phyloP scores from a whole-genome alignment of 2,329 filamentous ascomycete genomes.

The Clonostachys byssicola region DNA sequence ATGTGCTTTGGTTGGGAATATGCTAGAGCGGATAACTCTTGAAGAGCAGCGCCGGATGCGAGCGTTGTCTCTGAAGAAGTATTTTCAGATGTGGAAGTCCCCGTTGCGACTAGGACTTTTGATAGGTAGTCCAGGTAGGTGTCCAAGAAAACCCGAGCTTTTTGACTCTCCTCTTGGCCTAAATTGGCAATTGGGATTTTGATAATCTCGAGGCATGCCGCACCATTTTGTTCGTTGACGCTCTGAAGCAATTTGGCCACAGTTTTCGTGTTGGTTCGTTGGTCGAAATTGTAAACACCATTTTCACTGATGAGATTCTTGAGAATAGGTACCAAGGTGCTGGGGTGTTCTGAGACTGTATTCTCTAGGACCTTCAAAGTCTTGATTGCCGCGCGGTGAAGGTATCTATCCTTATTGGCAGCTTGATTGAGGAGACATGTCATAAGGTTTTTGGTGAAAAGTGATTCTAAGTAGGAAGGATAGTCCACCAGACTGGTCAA shows the following conservation, averaged over 20 bases:
- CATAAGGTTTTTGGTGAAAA: slow-evolving; percentile 84
- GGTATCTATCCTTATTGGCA: slow-evolving; percentile 69
- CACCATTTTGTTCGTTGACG: slow-evolving; percentile 51
- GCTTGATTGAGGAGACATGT: slow-evolving; percentile 80
- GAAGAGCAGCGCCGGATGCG: slow-evolving; percentile 31
- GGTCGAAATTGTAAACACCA: slow-evolving; percentile 78
- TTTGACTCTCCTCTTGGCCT: slow-evolving; percentile 13
- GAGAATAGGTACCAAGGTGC: slow-evolving; percentile 56
- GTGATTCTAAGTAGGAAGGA: slow-evolving; percentile 38
- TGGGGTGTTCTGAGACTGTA: slow-evolving; percentile 57
- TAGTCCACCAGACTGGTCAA: slow-evolving; percentile 49
- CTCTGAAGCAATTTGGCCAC: slow-evolving; percentile 69
- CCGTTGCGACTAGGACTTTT: slow-evolving; percentile 28
- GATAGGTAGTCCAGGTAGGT: slow-evolving; percentile 51
- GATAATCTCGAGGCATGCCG: slow-evolving; percentile 44
- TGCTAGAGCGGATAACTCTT: slow-evolving; percentile 49
- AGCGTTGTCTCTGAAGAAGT: slow-evolving; percentile 12
- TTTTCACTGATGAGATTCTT: slow-evolving; percentile 64
- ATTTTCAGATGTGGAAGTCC: slow-evolving; percentile 20
- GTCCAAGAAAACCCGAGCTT: slow-evolving; percentile 31
- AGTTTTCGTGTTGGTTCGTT: slow-evolving; percentile 80
- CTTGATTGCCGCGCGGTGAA: slow-evolving; percentile 75
- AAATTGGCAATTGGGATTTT: slow-evolving; percentile 32
- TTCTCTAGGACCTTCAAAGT: slow-evolving; percentile 68
- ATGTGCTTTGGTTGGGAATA: slow-evolving; percentile 43